These are phyloP conservation scores for Zalaria obscura DNA, from an alignment of 2,329 filamentous ascomycete genomes.

Conservation along the genomic window DNA sequence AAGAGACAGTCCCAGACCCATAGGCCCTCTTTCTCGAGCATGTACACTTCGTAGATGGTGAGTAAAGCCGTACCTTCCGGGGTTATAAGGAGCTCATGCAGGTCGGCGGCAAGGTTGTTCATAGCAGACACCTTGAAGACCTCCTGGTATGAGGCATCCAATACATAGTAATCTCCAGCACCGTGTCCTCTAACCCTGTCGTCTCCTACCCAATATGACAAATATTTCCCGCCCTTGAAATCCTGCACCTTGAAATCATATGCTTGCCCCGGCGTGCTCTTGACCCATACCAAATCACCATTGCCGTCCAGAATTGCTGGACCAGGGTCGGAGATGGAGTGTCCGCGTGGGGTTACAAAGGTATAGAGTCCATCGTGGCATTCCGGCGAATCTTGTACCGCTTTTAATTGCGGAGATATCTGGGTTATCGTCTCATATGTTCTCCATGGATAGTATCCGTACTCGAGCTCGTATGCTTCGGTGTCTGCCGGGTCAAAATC, in stretches of 20 bases:
- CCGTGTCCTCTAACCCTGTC: conserved; percentile 20
- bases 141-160: conserved; percentile 20
- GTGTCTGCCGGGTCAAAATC: conserved; percentile 4
- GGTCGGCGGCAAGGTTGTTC: conserved; percentile 21
- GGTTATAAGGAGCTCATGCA: conserved; percentile 31
- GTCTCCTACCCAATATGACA: conserved; percentile 26
- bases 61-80: conserved; percentile 25
- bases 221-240: conserved; percentile 19
- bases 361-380: conserved; percentile 4
- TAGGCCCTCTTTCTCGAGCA: conserved; percentile 11
- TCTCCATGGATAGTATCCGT: conserved; percentile 5
- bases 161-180: conserved; percentile 19
- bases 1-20: conserved; percentile 17
- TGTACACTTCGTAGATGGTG: conserved; percentile 20
- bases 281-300: conserved; percentile 16
- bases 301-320: conserved; percentile 18
- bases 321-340: conserved; percentile 14
- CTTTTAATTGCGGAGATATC: conserved; percentile 4
- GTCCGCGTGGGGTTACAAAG: conserved; percentile 19
- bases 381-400: conserved; percentile 1
- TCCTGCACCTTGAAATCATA: conserved; percentile 21
- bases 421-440: conserved; percentile 5
- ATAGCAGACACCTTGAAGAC: conserved; percentile 23
- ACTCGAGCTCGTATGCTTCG: conserved; percentile 5
- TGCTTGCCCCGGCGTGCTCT: conserved; percentile 18